Base-by-base conservation (phyloP, 2,329 filamentous ascomycete species). In the Epichloe brachyelytri region DNA sequence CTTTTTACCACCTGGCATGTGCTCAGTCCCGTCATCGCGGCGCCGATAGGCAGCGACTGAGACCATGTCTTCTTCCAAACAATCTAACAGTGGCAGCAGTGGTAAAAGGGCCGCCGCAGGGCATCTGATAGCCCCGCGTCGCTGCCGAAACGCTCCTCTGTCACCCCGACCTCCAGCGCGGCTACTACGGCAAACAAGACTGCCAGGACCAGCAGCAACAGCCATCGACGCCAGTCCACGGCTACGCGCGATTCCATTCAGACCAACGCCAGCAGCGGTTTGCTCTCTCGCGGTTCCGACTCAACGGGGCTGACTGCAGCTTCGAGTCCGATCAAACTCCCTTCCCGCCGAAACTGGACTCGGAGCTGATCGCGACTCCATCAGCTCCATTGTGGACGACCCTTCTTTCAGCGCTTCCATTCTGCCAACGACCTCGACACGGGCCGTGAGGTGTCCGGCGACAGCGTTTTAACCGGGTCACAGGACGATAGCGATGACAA, bases 331-430 rank as follows among this genome's bases (percentile, higher is more conserved):
- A 46, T 44, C 49, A 56, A 55, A 38, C 41, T 52, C n/a, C 44
- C 57, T 59, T 45, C 50, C 57, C 12, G 20, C 62, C 56, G 62
- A 63, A 41, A 55, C 58, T 8, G 51, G 54, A 33, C 51, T 57
- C 51, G 59, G 14, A 20, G 17, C 57, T 48, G 63, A 65, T 58
- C 69, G 74, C 54, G 72, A 74, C 57, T 80, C 76, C 17, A 65
- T 78, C 55, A 63, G 69, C 48, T 78, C 75, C 53, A 75, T 79
- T 54, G 65, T 76, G 60, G 73, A 79, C 69, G 75, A 78, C 56
- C 74, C 33, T 77, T 78, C 62, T 75, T 77, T 64, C 70, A 71
- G 58, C 70, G 68, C 55, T 72, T 73, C 56, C 65, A 72, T 61
- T 57, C 57, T 34, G 56, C 61, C 50, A 54, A 58, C 50, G 58